Percentiles rank a stretch among this genome's conserved stretches.
Conservation (phyloP, 495 filamentous ascomycete species). For the Pseudomonodictys pantanalensis region DNA sequence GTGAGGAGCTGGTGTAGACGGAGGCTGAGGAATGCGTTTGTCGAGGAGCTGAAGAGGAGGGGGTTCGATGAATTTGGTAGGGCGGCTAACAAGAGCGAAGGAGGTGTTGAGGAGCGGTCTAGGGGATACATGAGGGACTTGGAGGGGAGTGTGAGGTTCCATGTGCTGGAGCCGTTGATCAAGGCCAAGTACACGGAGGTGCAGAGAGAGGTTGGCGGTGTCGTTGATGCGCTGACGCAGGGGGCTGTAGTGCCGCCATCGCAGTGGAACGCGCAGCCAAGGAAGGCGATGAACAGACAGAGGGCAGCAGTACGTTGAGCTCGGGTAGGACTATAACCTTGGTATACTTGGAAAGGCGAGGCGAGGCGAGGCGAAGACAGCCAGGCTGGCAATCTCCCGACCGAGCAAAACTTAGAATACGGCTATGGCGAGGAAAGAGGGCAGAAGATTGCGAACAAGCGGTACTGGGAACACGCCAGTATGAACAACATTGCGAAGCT, state of each 20-base stretch:
- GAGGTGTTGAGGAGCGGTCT: background rate
- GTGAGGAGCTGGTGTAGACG: conserved; percentile 54
- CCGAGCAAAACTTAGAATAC: too few species aligned
- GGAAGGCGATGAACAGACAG: too few species aligned
- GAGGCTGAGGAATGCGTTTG: conserved; percentile 54
- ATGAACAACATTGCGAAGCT: too few species aligned
- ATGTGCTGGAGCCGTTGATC: background rate
- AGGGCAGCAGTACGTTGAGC: too few species aligned
- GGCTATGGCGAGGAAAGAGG: too few species aligned
- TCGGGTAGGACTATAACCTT: too few species aligned
- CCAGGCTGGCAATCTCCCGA: too few species aligned
- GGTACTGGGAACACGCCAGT: too few species aligned
- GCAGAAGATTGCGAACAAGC: too few species aligned
- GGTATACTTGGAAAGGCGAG: too few species aligned
- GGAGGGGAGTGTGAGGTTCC: conserved; percentile 5
- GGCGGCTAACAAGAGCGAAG: background rate
- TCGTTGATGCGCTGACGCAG: conserved; percentile 6
- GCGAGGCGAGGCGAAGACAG: too few species aligned
- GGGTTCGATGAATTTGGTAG: conserved; percentile 27
- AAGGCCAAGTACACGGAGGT: conserved; percentile 13
- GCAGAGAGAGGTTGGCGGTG: conserved; percentile 1
- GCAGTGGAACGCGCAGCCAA: background rate
- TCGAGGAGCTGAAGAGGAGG: conserved; percentile 51
- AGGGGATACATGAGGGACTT: background rate
- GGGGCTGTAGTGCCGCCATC: background rate